Evolutionary conservation across 2,329 filamentous ascomycete genomes (phyloP), one percentile per base, ranked within the genome.

Genomic region (Phaeosphaeriaceae sp.): DNA sequence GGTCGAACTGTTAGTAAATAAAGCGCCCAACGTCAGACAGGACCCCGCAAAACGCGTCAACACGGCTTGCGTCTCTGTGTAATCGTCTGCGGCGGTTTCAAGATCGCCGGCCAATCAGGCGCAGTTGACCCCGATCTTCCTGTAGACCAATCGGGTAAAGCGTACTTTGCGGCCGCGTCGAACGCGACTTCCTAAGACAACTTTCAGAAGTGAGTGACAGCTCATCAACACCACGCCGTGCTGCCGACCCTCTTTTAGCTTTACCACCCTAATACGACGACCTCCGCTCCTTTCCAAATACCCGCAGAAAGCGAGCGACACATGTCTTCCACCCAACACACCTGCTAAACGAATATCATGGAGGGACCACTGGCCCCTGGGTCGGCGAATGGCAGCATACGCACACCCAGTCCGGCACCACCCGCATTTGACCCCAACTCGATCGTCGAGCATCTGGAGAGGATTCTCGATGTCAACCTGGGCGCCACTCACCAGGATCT

Each of bases 401-500:
- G 70, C 53, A 70, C 74, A 46, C 72, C 72, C 41, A 76, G 73
- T 60, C 72, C 75, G 58, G 70, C 76, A 48, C 75, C 75, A 56
- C 73, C 76, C 52, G 67, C 75, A 48, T 76, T 83, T 66, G 81
- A 83, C 60, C 77, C 82, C 48, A 77, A 82, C 66, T 64, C 78
- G 50, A 77, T 84, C 65, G 76, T 84, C 67, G 76, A 80, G 66
- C 81, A 84, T 66, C 75, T 84, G 60, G 73, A 76, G 59, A 81
- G 76, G 60, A 76, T 84, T 21, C 77, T 84, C 47, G 75, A 81
- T 60, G 78, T 81, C 60, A 83, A 79, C 45, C 69, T 84, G 21
- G 82, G 81, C 45, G 82, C 82, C 27, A 75, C 81, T n/a, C 88
- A 88, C 73, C 84, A 87, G 62, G 94, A 99, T 74, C 87, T 99